Conservation (phyloP, 2,329 filamentous ascomycete genomes). For the Xylaria digitata region DNA sequence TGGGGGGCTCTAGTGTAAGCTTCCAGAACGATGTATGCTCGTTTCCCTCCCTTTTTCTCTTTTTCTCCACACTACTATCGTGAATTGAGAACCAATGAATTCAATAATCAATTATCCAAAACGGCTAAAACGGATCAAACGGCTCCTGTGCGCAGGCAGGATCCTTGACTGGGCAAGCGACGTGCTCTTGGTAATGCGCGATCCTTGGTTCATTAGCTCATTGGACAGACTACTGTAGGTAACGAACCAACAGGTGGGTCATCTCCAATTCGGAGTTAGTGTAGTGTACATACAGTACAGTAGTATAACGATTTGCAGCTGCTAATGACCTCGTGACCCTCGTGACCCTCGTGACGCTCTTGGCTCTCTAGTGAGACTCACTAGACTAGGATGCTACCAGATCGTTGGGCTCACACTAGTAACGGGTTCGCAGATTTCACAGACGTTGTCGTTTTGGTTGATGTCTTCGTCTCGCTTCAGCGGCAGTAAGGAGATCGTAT, state of each 20-base stretch:
- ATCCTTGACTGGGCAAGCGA: constrained; percentile 11
- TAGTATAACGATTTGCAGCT: constrained; percentile 16
- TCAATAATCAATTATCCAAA: no score
- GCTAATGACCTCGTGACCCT: constrained; percentile 1
- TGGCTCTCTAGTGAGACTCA: background rate
- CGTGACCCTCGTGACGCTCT: constrained; percentile 9
- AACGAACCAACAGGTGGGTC: background rate
- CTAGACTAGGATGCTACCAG: constrained; percentile 17
- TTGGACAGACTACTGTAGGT: background rate
- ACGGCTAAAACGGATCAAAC: no score
- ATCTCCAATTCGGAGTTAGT: background rate
- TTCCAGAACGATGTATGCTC: background rate
- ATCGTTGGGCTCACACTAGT: constrained; percentile 14
- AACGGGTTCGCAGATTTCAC: no score
- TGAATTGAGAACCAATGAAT: background rate
- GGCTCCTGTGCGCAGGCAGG: background rate
- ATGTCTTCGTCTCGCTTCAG: background rate
- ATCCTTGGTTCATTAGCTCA: background rate
- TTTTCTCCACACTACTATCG: background rate
- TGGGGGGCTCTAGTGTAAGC: background rate
- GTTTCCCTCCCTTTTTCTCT: background rate
- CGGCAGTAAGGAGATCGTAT: no score
- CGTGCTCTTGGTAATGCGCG: background rate
- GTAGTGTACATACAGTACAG: no score
- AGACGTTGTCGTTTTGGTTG: background rate